Evolutionary conservation across 2,329 filamentous ascomycete genomes (phyloP), one percentile per base, ranked within the genome.

Genomic region (Ilyonectria mors-panacis): DNA sequence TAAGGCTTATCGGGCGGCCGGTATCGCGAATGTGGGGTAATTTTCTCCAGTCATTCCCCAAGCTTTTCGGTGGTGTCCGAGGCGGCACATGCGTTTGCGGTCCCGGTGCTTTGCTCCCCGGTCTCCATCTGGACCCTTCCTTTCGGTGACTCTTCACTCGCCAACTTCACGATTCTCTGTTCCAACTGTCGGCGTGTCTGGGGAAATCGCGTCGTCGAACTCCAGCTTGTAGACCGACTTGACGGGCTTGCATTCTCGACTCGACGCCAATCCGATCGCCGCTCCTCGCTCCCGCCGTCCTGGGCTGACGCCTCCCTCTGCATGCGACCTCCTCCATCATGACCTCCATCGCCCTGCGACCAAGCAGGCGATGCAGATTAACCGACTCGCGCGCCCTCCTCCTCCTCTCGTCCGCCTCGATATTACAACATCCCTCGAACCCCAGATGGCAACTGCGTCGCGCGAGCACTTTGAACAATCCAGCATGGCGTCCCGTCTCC

Each of bases 401-500:
- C 66, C 35, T 72, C 55, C 35, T 72, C 55, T 39, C 66, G 55
- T 44, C 58, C 35, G 28, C 57, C 28, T 19, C 47, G 10, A 37
- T 45, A 26, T 13, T 50, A 17, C 21, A 58, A 15, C 50, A 45
- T 30, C 13, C 42, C 47, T 53, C 63, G 23, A 61, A 50, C 28
- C 68, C 63, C 21, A 72, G 59, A 42, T 21, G 66, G 54, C 73
- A 73, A 23, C 39, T 62, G 33, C 75, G 74, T 64, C 65, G 57
- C 28, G 69, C 71, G 28, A 76, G 72, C 63, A 75, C 75, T 66
- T 68, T 82, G 39, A 76, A 72, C 62, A 75, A 76, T 68, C 70
- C 82, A 35, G 84, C 86, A 80, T 92, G 89, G 89, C 85, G 90
- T 66, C 89, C 89, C 4, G 87, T 89, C 57, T 88, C 88, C 65